These are phyloP conservation scores for Camelina sativa DNA, from an alignment of 345 rosid species.

Conservation along the genomic window DNA sequence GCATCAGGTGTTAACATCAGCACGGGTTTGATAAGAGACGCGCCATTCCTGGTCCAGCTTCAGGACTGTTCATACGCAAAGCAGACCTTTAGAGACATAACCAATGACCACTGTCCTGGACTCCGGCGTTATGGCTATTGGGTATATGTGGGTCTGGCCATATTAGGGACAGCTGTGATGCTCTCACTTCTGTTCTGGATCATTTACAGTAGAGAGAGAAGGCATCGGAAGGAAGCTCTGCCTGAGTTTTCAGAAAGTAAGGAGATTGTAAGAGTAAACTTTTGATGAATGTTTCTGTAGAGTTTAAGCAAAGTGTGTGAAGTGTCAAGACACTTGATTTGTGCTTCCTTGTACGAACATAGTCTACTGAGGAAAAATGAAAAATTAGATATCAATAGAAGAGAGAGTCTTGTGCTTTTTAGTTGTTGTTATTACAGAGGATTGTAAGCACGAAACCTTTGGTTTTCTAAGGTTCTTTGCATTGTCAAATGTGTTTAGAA, in stretches of 20 bases:
- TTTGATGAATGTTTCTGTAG: conserved; percentile 31
- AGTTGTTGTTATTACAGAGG: conserved; percentile 17
- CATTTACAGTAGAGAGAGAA: conserved; percentile 68
- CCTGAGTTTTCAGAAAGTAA: conserved; percentile 34
- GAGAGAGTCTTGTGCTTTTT: conserved; percentile 1
- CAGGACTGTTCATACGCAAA: conserved; percentile 87
- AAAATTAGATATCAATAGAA: conserved; percentile 22
- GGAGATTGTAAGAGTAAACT: conserved; percentile 45
- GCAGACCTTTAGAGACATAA: conserved; percentile 68
- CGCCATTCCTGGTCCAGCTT: conserved; percentile 67
- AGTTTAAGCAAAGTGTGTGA: background rate
- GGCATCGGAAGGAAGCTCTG: conserved; percentile 44
- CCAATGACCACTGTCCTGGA: conserved; percentile 67
- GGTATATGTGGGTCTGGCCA: conserved; percentile 72
- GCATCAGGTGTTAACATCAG: conserved; percentile 63
- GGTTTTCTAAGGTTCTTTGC: conserved; percentile 31
- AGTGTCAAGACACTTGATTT: conserved; percentile 13
- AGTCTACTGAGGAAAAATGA: conserved; percentile 8
- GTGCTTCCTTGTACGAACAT: conserved; percentile 21
- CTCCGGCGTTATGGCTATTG: conserved; percentile 60
- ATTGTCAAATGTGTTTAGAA: background rate
- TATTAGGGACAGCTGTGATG: conserved; percentile 83
- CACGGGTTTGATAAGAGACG: conserved; percentile 56
- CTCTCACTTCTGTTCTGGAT: conserved; percentile 88
- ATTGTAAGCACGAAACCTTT: conserved; percentile 27